phyloP scores from a whole-genome alignment of 2,329 filamentous ascomycete genomes.

The Elsinoe batatas region DNA sequence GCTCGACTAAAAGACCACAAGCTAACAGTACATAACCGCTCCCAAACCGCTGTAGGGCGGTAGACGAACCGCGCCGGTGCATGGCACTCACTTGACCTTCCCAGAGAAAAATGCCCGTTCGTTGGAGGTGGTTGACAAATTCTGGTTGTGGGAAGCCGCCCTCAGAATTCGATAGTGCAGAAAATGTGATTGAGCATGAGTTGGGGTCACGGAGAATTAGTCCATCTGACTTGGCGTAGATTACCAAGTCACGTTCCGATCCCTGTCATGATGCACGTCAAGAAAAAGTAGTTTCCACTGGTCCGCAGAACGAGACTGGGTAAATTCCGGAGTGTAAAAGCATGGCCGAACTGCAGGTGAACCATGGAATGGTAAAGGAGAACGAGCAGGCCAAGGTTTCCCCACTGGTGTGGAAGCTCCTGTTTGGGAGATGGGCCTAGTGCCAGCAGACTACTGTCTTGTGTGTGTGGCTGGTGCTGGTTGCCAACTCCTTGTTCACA shows the following conservation, averaged over 20 bases:
- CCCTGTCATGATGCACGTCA: background rate
- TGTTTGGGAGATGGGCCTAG: background rate
- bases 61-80: background rate
- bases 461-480: background rate
- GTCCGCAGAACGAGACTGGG: background rate
- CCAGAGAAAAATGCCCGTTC: background rate
- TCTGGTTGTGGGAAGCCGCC: background rate
- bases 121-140: background rate
- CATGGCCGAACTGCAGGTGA: background rate
- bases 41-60: background rate
- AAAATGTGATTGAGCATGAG: background rate
- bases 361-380: background rate
- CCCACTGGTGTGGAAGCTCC: background rate
- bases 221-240: background rate
- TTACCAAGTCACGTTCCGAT: background rate
- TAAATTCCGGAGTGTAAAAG: background rate
- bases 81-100: background rate
- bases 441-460: background rate
- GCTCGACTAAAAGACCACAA: too few species aligned
- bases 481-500: background rate
- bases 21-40: background rate
- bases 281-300: background rate
- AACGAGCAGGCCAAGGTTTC: background rate
- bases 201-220: constrained; percentile 1
- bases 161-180: background rate